phyloP scores from a whole-genome alignment of 352 stramenopile genomes.

The Globisporangium paroecandrum region DNA sequence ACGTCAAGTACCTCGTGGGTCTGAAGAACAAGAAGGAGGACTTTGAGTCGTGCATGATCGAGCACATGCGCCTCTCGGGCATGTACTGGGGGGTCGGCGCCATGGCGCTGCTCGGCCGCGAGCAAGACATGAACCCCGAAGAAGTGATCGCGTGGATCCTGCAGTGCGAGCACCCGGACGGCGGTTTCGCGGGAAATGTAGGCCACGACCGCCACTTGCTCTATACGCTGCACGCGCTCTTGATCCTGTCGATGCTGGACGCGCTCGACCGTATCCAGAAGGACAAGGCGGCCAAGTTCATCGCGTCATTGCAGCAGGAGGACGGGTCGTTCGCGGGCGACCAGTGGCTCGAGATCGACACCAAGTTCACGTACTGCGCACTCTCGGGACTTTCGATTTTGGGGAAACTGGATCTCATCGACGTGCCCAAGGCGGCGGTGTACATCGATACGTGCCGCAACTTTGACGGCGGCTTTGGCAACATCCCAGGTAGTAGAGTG shows the following conservation, averaged over 20 bases:
- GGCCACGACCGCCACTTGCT: conserved; percentile 96
- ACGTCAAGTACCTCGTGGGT: conserved; percentile 75
- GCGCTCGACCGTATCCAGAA: conserved; percentile 78
- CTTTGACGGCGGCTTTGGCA: conserved; percentile 93
- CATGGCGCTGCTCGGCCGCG: conserved; percentile 90
- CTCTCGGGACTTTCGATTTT: conserved; percentile 95
- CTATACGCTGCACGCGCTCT: conserved; percentile 97
- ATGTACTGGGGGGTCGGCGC: conserved; percentile 98
- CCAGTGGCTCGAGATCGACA: conserved; percentile 97
- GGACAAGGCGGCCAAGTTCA: conserved; percentile 76
- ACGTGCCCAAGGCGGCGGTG: conserved; percentile 86
- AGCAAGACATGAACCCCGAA: conserved; percentile 76
- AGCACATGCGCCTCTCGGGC: conserved; percentile 97
- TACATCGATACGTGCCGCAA: conserved; percentile 97
- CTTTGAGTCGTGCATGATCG: conserved; percentile 92
- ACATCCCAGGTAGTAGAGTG: conserved; percentile 50
- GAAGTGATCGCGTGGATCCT: conserved; percentile 95
- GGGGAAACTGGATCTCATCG: conserved; percentile 76
- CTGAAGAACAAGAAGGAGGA: conserved; percentile 88
- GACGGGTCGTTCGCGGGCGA: conserved; percentile 98
- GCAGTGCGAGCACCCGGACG: conserved; percentile 89
- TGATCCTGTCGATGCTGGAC: conserved; percentile 95
- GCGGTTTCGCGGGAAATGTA: conserved; percentile 95
- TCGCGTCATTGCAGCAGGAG: conserved; percentile 91
- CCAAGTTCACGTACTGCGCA: conserved; percentile 98